These are phyloP conservation scores for Selaginella tamariscina DNA, from an alignment of 75 land plant genomes.

Conservation along the genomic window DNA sequence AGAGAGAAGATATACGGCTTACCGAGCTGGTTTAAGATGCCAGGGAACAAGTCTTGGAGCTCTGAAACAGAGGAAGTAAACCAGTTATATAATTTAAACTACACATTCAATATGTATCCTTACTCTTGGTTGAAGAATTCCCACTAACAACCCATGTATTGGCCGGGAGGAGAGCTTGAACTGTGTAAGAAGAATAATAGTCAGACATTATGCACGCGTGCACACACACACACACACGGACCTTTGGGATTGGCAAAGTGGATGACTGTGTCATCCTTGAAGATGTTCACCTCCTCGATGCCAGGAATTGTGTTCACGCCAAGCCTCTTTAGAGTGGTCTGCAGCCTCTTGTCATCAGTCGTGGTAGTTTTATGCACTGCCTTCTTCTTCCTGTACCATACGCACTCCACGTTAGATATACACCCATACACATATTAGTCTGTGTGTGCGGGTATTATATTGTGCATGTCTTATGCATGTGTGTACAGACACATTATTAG, in stretches of 20 bases:
- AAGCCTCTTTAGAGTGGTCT: conserved; percentile 26
- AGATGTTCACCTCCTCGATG: conserved; percentile 31
- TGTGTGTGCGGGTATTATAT: too few relatives aligned
- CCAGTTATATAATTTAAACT: neutral
- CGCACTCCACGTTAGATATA: too few relatives aligned
- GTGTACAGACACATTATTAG: too few relatives aligned
- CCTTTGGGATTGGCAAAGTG: conserved; percentile 31
- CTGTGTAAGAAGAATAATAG: neutral
- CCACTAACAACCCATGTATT: conserved; percentile 12
- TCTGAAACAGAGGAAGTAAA: conserved; percentile 6
- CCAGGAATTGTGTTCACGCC: conserved; percentile 30
- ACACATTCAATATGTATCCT: neutral
- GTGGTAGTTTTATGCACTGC: conserved; percentile 28
- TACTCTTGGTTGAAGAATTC: neutral
- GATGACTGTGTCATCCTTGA: conserved; percentile 29
- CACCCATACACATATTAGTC: too few relatives aligned
- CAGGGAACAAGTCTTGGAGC: conserved; percentile 4
- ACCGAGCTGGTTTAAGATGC: conserved; percentile 9
- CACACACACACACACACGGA: neutral
- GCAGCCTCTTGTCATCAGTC: conserved; percentile 28
- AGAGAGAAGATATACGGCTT: neutral
- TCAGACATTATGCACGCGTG: neutral
- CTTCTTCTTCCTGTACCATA: conserved; percentile 21
- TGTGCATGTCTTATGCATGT: too few relatives aligned
- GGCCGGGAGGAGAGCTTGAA: conserved; percentile 1